Evolutionary conservation across 2,329 filamentous ascomycete species (phyloP), one percentile per base, ranked within the genome.

Genomic region (Zymoseptoria passerinii): DNA sequence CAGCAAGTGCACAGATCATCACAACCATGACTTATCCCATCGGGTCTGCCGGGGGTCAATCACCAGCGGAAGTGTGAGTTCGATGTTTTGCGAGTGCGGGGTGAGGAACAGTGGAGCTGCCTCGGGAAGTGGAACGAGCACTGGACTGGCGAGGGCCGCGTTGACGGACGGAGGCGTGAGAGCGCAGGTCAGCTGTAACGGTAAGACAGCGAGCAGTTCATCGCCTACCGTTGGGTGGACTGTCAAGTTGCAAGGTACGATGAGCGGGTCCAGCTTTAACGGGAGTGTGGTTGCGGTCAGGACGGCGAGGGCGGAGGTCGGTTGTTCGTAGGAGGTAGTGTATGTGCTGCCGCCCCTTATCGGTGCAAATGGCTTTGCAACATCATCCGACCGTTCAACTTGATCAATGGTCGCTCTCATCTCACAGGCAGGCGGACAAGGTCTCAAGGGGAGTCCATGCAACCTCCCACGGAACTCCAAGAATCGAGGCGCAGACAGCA

Each of bases 31-130:
- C 23, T n/a, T 27, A 58, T 16, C 59, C 59, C 7, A 50, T 61
- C 48, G 58, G 58, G 28, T 44, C 50, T 28, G 35, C 53, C 6
- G 56, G 53, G 13, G 35, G 9, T 51, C 35, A n/a, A 50, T 54
- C 8, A 61, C 56, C 44, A 52, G 55, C 48, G 53, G 44, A 6
- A 56, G 55, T 27, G 20, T 44, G n/a, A 57, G 53, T 4, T 29
- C 35, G 20, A 56, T 50, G 20, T 61, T 58, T 48, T 61, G 59
- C 27, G 59, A 61, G 54, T 56, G 56, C 19, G 59, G 59, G 7
- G 53, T 61, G 3, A 50, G 44, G 16, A 52, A 28, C 8, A 57
- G 56, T 58, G 55, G 59, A 10, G 50, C 29, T 19, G 28, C 53
- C 28, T 19, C 35, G 4, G 55, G 50, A 8, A 52, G 19, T n/a